Evolutionary conservation across 805 yeast species (phyloP), one percentile per base, ranked within the genome.

Genomic region (Wickerhamomyces kurtzmanii): DNA sequence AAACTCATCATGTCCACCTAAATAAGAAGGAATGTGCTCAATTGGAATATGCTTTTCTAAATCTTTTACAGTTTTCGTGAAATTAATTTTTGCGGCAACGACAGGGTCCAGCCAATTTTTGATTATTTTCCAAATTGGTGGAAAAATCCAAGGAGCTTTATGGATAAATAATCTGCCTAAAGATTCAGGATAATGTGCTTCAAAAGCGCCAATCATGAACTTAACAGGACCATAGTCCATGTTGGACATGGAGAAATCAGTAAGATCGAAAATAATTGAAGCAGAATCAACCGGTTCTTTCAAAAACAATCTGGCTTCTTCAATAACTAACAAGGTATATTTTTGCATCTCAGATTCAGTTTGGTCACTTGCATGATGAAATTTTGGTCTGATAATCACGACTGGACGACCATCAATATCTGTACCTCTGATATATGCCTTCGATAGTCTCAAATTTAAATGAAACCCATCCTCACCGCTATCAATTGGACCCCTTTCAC

Each of bases 101-200:
- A 84, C 96, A 3, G 97, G 97, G 50, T 91, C 97, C 32, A 89
- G 63, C 97, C 96, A 89, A 43, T 78, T 76, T 53, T 84, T 85
- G 43, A 91, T 75, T 41, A 89, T 72, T 41, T 77, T 80, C 97
- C 98, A 91, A 34, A 89, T 83, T 15, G 96, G 89, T 28, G 82
- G 74, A 59, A 91, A 91, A 30, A 91, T 73, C 97, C 96, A 86
- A 16, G 98, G 98, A 0, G 98, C 96, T 43, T 82, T 81, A 59
- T 85, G 94, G 35, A 91, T 80, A 40, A 85, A 68, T 29, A 91
- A 59, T 31, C 71, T 71, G 12, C 95, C 96, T 34, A 91, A 66
- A 22, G 84, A 78, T 56, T 91, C 98, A 1, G 98, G 98, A 52
- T 89, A 91, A 50, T 89, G 95, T 0, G 94, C 94, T 62, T 91